Evolutionary conservation across 2,329 filamentous ascomycete genomes (phyloP).

Genomic region (Didymosphaeria variabile): DNA sequence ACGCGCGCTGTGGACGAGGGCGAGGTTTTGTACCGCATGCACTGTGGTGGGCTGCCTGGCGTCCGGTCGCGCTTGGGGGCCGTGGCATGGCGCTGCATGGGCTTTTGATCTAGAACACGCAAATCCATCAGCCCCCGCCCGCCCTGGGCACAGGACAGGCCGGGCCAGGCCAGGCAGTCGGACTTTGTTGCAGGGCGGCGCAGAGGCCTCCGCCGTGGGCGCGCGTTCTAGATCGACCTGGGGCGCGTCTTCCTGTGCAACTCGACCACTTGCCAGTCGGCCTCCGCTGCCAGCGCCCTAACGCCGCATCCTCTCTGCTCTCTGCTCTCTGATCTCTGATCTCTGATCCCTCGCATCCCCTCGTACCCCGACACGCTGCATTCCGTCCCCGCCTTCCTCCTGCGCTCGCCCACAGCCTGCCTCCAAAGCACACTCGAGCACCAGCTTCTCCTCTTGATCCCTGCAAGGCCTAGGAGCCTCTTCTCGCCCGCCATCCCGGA

Average conservation of each 20-base stretch:
- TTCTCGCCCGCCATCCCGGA: constrained; percentile 24
- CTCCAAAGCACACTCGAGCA: constrained; percentile 14
- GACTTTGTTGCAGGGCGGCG: constrained; percentile 21
- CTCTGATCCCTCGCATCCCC: constrained; percentile 34
- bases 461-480: constrained; percentile 6
- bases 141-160: not conserved
- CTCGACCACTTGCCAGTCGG: constrained; percentile 24
- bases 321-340: not conserved
- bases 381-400: constrained; percentile 34
- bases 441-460: not conserved
- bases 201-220: constrained; percentile 36
- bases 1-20: too few species aligned
- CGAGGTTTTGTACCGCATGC: too few species aligned
- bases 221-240: constrained; percentile 45
- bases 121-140: not conserved
- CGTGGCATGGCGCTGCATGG: not conserved
- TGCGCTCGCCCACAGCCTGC: constrained; percentile 15
- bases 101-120: not conserved
- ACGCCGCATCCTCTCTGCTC: constrained; percentile 29
- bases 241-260: constrained; percentile 32
- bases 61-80: not conserved
- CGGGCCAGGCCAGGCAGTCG: not conserved
- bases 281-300: constrained; percentile 36
- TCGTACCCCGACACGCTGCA: constrained; percentile 29
- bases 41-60: too few species aligned